Conservation (phyloP, 352 stramenopile species). For the Pythium rhizo-oryzae region DNA sequence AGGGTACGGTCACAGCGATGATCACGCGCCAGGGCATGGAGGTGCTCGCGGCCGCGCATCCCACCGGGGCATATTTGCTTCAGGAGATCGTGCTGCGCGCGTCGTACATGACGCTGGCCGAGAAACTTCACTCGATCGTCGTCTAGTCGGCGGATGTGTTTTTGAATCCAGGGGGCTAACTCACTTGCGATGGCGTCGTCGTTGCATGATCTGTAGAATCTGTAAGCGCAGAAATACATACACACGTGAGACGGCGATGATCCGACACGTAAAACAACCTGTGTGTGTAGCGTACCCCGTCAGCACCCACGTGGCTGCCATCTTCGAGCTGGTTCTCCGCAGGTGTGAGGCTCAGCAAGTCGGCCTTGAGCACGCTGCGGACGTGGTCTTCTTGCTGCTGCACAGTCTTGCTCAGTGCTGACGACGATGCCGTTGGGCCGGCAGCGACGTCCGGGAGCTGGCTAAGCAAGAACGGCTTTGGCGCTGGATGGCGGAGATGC, state of each 20-base stretch:
- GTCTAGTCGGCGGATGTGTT: constrained; percentile 1
- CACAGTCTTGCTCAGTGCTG: constrained; percentile 6
- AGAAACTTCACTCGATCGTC: constrained; percentile 48
- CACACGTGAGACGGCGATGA: too few species aligned
- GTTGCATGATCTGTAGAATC: constrained; percentile 68
- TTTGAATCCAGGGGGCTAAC: not conserved
- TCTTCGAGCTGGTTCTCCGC: constrained; percentile 58
- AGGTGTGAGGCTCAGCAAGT: constrained; percentile 43
- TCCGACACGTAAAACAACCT: too few species aligned
- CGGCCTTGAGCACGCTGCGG: constrained; percentile 55
- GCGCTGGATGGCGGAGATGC: constrained; percentile 1
- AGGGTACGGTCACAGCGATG: constrained; percentile 42
- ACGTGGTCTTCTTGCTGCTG: constrained; percentile 51
- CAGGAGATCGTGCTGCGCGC: constrained; percentile 60
- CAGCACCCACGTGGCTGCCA: constrained; percentile 38
- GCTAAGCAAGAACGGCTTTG: constrained; percentile 23
- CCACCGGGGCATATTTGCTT: constrained; percentile 47
- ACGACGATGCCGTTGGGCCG: not conserved
- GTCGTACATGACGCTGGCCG: constrained; percentile 59
- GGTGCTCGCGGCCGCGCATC: constrained; percentile 30
- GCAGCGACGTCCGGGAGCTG: constrained; percentile 13
- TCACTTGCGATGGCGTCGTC: constrained; percentile 37
- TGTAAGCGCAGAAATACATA: constrained; percentile 20
- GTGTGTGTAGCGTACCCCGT: too few species aligned
- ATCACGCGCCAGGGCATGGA: constrained; percentile 42